Evolutionary conservation across 1,284 basidiomycete species (phyloP).

Genomic region (Clitocybe nebularis): DNA sequence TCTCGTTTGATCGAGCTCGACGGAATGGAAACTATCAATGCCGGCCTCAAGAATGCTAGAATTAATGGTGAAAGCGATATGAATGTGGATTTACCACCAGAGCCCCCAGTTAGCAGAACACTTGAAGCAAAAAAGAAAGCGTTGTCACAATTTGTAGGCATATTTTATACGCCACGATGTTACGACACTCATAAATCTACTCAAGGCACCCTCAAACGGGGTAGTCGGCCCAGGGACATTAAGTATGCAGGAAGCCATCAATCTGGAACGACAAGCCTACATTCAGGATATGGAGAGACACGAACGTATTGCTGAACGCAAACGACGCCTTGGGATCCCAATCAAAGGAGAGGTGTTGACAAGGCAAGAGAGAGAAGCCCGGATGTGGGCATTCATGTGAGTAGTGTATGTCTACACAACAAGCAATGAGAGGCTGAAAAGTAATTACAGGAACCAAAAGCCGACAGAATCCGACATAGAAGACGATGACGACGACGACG

Average conservation of each 20-base stretch:
- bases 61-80: slow-evolving; percentile 61
- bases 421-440: slow-evolving; percentile 10
- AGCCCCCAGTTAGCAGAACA: slow-evolving; percentile 44
- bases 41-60: slow-evolving; percentile 52
- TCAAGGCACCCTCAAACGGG: slow-evolving; percentile 22
- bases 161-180: background rate
- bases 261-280: slow-evolving; percentile 64
- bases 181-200: slow-evolving; percentile 17
- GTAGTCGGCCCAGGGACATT: slow-evolving; percentile 37
- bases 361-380: slow-evolving; percentile 61
- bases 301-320: slow-evolving; percentile 56
- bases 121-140: slow-evolving; percentile 70
- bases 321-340: slow-evolving; percentile 52
- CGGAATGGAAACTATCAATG: slow-evolving; percentile 63
- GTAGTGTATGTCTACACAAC: slow-evolving; percentile 20
- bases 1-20: slow-evolving; percentile 63
- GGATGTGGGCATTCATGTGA: slow-evolving; percentile 75
- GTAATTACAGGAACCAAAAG: slow-evolving; percentile 60
- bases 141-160: slow-evolving; percentile 61
- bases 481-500: slow-evolving; percentile 60
- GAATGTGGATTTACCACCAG: slow-evolving; percentile 48
- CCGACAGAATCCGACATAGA: slow-evolving; percentile 76
- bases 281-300: slow-evolving; percentile 58
- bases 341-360: slow-evolving; percentile 55
- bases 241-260: slow-evolving; percentile 65